Base-by-base conservation (phyloP, 805 yeast species). In the Lipomyces orientalis region DNA sequence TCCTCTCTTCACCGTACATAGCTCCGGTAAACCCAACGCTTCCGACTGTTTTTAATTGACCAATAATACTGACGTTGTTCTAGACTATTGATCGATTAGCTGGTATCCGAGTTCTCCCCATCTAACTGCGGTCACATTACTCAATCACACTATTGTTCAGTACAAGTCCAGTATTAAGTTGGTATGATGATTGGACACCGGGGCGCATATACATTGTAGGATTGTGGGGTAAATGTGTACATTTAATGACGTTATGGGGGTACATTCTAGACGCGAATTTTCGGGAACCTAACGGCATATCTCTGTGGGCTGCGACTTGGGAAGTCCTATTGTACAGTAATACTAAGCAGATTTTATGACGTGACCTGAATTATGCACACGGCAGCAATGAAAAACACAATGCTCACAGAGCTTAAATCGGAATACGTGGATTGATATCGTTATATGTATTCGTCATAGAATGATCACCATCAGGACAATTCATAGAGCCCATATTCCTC, bases 1-100 rank as follows among this genome's bases (percentile, higher is more conserved):
- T 93, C 5, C 83, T 95, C 63, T 88, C 93, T 46, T 87, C 89
- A 76, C 98, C 98, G 1, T 78, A 80, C 7, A 79, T 95, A 37
- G 97, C 97, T 4, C 98, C 98, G 19, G 82, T 82, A 71, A 58
- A 77, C 71, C 51, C 25, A n/a, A 39, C 19, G 10, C 35, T 55
- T 29, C 7, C 43, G 55, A 33, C 9, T 1, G 25, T 22, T 49
- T 46, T 29, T n/a, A 31, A 57, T 25, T 49, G n/a, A 19, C 10
- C 59, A 34, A 33, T 49, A 34, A 31, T 59, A 33, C 33, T 19
- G 54, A 60, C 49, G 37, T 55, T 22, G n/a, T 12, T 58, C 22
- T 35, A 77, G 79, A 75, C 80, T 33, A 77, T 87, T 55, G 92
- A 87, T 76, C 81, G 82, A 71, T 70, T 88, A 16, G 91, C 92